phyloP scores from a whole-genome alignment of 805 yeast species.

The Barnettozyma pratensis region DNA sequence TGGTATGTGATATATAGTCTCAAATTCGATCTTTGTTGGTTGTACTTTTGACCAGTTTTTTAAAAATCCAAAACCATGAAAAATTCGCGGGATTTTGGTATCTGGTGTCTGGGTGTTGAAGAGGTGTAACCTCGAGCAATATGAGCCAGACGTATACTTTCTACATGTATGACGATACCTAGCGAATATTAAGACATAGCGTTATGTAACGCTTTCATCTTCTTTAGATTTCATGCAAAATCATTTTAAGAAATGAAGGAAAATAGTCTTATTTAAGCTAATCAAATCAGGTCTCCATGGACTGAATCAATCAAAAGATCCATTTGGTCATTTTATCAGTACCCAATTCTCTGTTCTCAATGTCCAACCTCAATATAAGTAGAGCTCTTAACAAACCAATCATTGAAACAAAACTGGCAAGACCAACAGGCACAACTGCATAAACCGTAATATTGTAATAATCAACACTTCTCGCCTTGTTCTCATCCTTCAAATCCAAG shows the following conservation, averaged over 20 bases:
- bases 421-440: slow-evolving; percentile 97
- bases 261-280: too few species aligned
- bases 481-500: slow-evolving; percentile 38
- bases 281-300: too few species aligned
- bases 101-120: slow-evolving; percentile 5
- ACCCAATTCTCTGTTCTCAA: slow-evolving; percentile 23
- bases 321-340: slow-evolving; percentile 6
- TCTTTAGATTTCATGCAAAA: not conserved
- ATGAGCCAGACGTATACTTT: too few species aligned
- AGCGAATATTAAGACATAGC: too few species aligned
- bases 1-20: not conserved
- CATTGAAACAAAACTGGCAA: slow-evolving; percentile 93
- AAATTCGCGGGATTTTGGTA: not conserved
- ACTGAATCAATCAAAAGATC: not conserved
- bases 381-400: slow-evolving; percentile 71
- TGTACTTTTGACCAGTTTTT: not conserved
- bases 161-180: too few species aligned
- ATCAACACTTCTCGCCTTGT: slow-evolving; percentile 60
- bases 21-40: too few species aligned
- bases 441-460: slow-evolving; percentile 85
- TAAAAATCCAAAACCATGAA: too few species aligned
- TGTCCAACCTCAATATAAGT: slow-evolving; percentile 67
- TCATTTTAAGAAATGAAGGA: too few species aligned
- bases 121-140: too few species aligned
- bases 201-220: too few species aligned